Conservation (phyloP, 805 yeast species). For the Kuraishia piskuri region DNA sequence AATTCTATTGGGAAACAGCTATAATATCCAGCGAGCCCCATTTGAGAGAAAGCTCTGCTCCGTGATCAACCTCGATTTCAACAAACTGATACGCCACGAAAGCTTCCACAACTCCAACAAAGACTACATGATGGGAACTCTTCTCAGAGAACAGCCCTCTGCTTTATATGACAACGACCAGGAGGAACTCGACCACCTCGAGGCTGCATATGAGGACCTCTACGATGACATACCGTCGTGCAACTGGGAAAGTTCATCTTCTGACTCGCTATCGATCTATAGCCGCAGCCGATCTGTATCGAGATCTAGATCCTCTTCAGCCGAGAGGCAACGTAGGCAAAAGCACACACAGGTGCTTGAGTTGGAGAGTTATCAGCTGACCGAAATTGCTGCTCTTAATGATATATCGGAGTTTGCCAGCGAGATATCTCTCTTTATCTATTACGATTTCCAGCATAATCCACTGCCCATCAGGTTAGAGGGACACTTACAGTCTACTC, state of each 20-base stretch:
- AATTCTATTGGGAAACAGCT: not conserved
- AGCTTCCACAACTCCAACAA: not conserved
- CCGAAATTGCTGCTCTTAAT: not conserved
- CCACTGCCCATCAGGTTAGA: not conserved
- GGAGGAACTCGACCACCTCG: not conserved
- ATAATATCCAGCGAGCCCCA: not conserved
- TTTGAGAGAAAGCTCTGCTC: not conserved
- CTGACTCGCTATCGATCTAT: not conserved
- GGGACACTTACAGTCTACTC: not conserved
- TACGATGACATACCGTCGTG: not conserved
- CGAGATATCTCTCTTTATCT: not conserved
- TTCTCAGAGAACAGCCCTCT: not conserved
- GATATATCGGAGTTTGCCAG: not conserved
- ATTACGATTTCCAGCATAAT: not conserved
- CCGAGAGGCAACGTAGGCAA: not conserved
- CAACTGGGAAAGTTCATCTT: not conserved
- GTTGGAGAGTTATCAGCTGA: not conserved
- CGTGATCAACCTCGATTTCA: not conserved
- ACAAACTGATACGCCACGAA: not conserved
- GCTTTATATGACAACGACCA: not conserved
- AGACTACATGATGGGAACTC: not conserved
- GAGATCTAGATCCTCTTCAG: not conserved
- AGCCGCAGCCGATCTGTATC: not conserved
- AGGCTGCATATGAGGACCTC: not conserved
- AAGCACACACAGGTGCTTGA: not conserved